Evolutionary conservation across 169 alveolate species (phyloP), one percentile per base, ranked within the genome.

Genomic region (Plasmodium relictum): DNA sequence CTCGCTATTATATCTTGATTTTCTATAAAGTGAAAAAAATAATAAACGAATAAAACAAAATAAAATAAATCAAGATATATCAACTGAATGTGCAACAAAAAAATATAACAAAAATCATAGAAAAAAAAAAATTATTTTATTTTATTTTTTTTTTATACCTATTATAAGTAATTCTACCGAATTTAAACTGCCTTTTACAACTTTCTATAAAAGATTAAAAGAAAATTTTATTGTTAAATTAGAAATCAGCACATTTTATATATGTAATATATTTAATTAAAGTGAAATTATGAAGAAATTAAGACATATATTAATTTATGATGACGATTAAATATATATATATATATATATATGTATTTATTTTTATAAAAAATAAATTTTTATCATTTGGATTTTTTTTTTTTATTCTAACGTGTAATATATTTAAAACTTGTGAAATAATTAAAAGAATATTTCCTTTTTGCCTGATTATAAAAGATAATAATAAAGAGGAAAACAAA

Each of bases 1-100:
- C 91, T 39, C 45, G 91, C 91, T 18, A 83, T 83, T 56, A 83
- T 68, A 83, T 83, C 91, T 83, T 83, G 91, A 63, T 83, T 83
- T 61, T 83, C 91, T 83, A 41, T 66, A 83, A 83, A 31, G 39
- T 31, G 39, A 31, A 31, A 31, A 31, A 31, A 3, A 31, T 48
- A 52, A 48, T n/a, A 58, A 42, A 5, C 6, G 72, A 6, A 50
- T 10, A 31, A 31, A 16, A 56, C 0, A 26, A 8, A 50, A 52
- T 44, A 6, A 26, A 42, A 18, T 5, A 18, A 18, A 22, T 66
- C 5, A 9, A 50, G 3, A 50, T 50, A 50, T 50, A 22, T n/a
- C 31, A n/a, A n/a, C n/a, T n/a, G n/a, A n/a, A n/a, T 22, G 37
- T 58, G 12, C 37, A 58, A 63, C 9, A 24, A 14, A 37, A 69